A percentile compares a stretch with the other conserved stretches of the same genome.
Evolutionary conservation across 345 rosid genomes (phyloP).

Genomic region (Corchorus olitorius): DNA sequence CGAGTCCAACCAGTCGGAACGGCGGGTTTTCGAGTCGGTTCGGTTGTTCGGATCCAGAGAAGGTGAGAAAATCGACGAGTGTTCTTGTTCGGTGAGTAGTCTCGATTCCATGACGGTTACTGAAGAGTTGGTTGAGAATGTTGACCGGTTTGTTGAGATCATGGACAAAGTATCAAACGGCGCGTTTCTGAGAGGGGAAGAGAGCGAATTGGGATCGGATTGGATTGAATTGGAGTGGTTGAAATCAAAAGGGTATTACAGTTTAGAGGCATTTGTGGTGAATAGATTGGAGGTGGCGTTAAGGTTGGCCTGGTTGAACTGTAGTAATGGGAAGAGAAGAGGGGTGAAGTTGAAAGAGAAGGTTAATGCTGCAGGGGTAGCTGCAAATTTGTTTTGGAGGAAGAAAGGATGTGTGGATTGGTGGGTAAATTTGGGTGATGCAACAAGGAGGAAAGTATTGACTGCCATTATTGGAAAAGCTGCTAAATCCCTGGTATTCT

Average conservation of each 20-base stretch:
- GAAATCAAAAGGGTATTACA: conserved; percentile 82
- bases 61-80: conserved; percentile 57
- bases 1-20: conserved; percentile 51
- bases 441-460: conserved; percentile 51
- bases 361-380: conserved; percentile 51
- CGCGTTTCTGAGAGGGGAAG: conserved; percentile 78
- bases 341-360: conserved; percentile 86
- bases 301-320: conserved; percentile 89
- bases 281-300: conserved; percentile 83
- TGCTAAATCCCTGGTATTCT: conserved; percentile 70
- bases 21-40: conserved; percentile 55
- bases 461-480: conserved; percentile 58
- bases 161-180: conserved; percentile 77
- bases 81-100: conserved; percentile 48
- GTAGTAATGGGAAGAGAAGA: conserved; percentile 62
- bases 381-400: conserved; percentile 89
- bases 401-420: conserved; percentile 82
- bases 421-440: conserved; percentile 74
- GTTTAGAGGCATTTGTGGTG: conserved; percentile 74
- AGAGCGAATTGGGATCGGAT: conserved; percentile 61
- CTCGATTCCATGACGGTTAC: conserved; percentile 67
- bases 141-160: conserved; percentile 62
- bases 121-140: conserved; percentile 55
- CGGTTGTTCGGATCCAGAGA: conserved; percentile 67
- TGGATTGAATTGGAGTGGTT: conserved; percentile 94